Evolutionary conservation across 1,139 yeast genomes (phyloP).

Genomic region (Chernovozyma aurita): DNA sequence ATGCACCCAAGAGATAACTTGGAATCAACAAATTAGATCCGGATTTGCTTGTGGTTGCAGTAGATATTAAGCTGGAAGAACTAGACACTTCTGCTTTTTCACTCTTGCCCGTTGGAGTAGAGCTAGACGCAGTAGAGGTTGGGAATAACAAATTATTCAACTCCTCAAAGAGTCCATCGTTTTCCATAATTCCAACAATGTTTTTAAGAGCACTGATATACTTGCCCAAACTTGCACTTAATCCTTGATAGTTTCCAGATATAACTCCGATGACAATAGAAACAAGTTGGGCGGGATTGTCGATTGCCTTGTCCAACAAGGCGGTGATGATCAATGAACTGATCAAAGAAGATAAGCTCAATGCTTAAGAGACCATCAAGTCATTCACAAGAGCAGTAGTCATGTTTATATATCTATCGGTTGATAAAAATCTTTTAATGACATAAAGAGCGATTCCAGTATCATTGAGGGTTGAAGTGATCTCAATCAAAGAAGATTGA

Average conservation of each 20-base stretch:
- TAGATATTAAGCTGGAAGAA: background rate
- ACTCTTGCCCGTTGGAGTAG: background rate
- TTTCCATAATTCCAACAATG: conserved; percentile 32
- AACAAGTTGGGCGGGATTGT: conserved; percentile 23
- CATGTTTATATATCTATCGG: conserved; percentile 35
- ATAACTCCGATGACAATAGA: conserved; percentile 21
- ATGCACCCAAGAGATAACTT: conserved; percentile 2
- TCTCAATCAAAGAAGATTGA: conserved; percentile 21
- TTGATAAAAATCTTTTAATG: conserved; percentile 32
- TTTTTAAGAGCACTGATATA: conserved; percentile 29
- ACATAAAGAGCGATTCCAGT: conserved; percentile 40
- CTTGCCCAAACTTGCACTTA: conserved; percentile 17
- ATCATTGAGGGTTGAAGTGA: conserved; percentile 36
- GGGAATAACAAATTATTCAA: conserved; percentile 38
- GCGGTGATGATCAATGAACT: conserved; percentile 23
- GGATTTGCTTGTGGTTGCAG: conserved; percentile 1
- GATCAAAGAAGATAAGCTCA: conserved; percentile 16
- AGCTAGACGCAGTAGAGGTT: conserved; percentile 10
- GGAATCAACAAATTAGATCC: conserved; percentile 2
- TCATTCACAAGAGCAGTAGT: conserved; percentile 28
- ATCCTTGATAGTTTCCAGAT: conserved; percentile 16
- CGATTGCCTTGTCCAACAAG: conserved; percentile 20
- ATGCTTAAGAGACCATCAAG: conserved; percentile 22
- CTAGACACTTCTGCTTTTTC: background rate
- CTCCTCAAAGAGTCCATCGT: conserved; percentile 35